These are phyloP conservation scores for Cutaneotrichosporon cyanovorans DNA, from an alignment of 1,284 basidiomycete genomes.

Conservation along the genomic window DNA sequence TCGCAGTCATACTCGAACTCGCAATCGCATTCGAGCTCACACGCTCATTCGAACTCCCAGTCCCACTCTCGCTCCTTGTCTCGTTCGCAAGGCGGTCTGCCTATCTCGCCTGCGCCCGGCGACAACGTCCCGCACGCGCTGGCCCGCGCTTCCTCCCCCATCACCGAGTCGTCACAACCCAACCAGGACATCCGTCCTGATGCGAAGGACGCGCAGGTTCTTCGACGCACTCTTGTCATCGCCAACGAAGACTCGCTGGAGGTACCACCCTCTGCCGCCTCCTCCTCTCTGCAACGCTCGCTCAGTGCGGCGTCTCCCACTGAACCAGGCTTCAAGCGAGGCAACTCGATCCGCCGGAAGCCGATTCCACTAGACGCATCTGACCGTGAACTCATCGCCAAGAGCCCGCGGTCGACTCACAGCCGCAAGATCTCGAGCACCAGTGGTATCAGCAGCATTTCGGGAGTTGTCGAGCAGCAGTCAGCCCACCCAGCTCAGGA, in stretches of 20 bases:
- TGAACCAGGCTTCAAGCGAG: not conserved
- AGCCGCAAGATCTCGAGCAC: not conserved
- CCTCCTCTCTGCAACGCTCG: not conserved
- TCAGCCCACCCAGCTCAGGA: no score
- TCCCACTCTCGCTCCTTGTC: no score
- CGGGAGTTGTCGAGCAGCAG: no score
- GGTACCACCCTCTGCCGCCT: not conserved
- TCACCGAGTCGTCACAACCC: not conserved
- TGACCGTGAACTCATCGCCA: constrained; percentile 29
- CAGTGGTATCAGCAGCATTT: no score
- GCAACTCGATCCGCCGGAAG: constrained; percentile 32
- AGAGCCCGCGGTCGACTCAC: constrained; percentile 11
- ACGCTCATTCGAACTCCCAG: no score
- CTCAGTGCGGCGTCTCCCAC: no score
- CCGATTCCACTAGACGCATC: constrained; percentile 33
- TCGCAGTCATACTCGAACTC: not conserved
- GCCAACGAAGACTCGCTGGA: constrained; percentile 10
- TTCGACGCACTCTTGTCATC: constrained; percentile 33
- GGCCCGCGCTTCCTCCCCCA: not conserved
- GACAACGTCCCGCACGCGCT: constrained; percentile 1
- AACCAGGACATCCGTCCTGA: not conserved
- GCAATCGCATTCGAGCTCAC: no score
- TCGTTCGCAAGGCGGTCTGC: not conserved
- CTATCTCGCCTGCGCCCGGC: not conserved
- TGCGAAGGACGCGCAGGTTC: constrained; percentile 7